Base-by-base conservation (phyloP, 2,329 filamentous ascomycete species). In the Xylariomycetidae sp. region DNA sequence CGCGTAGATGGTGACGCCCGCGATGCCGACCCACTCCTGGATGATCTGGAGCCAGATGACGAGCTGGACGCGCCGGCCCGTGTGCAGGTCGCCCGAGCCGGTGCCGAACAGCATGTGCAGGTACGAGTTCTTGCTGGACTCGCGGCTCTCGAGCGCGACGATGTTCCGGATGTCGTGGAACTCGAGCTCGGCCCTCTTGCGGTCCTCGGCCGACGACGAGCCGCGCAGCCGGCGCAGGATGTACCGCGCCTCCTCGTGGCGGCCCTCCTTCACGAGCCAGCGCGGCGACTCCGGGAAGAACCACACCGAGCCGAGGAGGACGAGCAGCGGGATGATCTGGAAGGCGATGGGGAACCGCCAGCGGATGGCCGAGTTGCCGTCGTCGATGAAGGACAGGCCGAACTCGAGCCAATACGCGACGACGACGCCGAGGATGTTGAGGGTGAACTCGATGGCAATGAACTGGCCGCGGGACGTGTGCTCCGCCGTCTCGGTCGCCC, bases 21-120 rank as follows among this genome's bases (percentile, higher is more conserved):
- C 79, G 40, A 85, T 85, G 0, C 81, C 79, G 32, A 80, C 71
- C 77, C 80, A 83, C 46, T 82, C 75, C 48, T 84, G 80, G 50
- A 85, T 72, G 27, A 85, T 80, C 57, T 85, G 80, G 7, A 85
- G 64, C 80, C 80, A 85, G 22, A 86, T 68, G 3, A 82, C 80
- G 2, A 86, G 67, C 47, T 85, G 80, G 0, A 85, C 79, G 5
- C 82, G 74, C 2, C 82, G 69, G 1, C 73, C 82, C 0, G 75
- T 80, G 42, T 85, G 80, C 7, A 85, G 56, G 32, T 82, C 76
- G 0, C 71, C 81, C 0, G 77, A 80, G 3, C 77, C 77, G 34
- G 75, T 70, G 3, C 79, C 80, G 33, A 82, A 78, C 2, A 86
- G 58, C 81, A 86, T 85, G 30, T 74, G 63, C 3, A 73, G 49